Conservation (phyloP, 1,284 basidiomycete genomes). For the Leucoagaricus sp. region DNA sequence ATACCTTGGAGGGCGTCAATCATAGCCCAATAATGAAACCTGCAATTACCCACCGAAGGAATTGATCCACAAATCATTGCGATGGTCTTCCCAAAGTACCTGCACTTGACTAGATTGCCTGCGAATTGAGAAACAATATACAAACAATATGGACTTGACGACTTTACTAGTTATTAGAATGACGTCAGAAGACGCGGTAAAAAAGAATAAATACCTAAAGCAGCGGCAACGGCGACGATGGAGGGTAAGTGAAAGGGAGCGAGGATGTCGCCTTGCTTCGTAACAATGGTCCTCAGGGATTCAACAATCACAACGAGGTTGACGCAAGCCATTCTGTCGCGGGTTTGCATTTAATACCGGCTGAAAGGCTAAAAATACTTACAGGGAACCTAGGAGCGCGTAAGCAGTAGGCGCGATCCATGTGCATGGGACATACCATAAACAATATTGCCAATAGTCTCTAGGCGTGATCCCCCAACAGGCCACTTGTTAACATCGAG, state of each 20-base stretch:
- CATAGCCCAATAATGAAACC: constrained; percentile 1
- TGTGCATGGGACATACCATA: constrained; percentile 59
- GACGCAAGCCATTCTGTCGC: constrained; percentile 76
- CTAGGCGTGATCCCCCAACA: constrained; percentile 86
- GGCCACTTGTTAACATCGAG: constrained; percentile 90
- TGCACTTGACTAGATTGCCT: constrained; percentile 87
- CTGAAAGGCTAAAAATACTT: constrained; percentile 28
- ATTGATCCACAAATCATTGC: constrained; percentile 89
- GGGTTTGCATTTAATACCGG: not conserved
- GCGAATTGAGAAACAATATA: constrained; percentile 84
- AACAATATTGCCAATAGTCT: constrained; percentile 89
- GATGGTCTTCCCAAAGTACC: constrained; percentile 94
- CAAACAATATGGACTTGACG: constrained; percentile 84
- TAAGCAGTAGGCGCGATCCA: not conserved
- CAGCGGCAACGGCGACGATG: constrained; percentile 79
- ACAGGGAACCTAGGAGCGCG: constrained; percentile 61
- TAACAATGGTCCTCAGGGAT: constrained; percentile 71
- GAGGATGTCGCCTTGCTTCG: constrained; percentile 51
- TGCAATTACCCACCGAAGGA: constrained; percentile 54
- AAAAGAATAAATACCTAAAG: constrained; percentile 59
- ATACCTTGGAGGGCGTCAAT: constrained; percentile 59
- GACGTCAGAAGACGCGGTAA: too few species aligned
- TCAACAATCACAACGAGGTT: constrained; percentile 88
- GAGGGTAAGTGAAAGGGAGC: constrained; percentile 82
- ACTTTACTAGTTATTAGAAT: constrained; percentile 41